phyloP scores from a whole-genome alignment of 2,329 filamentous ascomycete genomes.

The Drechslerella coelobrocha region DNA sequence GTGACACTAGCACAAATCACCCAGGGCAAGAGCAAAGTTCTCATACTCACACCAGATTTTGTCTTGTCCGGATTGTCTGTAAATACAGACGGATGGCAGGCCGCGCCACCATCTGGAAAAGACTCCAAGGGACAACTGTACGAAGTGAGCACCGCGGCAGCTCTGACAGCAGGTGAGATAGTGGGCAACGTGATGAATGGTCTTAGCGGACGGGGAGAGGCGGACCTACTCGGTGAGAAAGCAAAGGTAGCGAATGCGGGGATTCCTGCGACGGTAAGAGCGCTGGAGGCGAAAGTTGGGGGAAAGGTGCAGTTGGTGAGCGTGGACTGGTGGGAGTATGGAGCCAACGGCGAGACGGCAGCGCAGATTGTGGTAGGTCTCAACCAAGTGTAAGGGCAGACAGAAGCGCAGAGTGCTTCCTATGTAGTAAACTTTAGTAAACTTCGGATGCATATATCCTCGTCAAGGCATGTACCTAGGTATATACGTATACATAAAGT shows the following conservation, averaged over 20 bases:
- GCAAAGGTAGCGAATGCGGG: constrained; percentile 24
- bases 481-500: too few species aligned
- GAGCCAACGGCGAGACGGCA: constrained; percentile 6
- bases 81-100: constrained; percentile 30
- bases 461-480: too few species aligned
- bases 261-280: neutral
- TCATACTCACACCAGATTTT: constrained; percentile 37
- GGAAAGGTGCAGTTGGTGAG: constrained; percentile 38
- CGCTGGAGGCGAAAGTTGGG: constrained; percentile 2
- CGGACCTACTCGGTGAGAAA: constrained; percentile 25
- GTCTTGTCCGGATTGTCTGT: constrained; percentile 25
- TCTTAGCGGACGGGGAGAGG: constrained; percentile 19
- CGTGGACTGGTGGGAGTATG: constrained; percentile 43
- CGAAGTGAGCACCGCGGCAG: constrained; percentile 30
- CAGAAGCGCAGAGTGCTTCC: too few species aligned
- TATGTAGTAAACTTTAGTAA: too few species aligned
- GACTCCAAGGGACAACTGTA: constrained; percentile 7
- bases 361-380: constrained; percentile 31
- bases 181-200: constrained; percentile 32
- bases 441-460: too few species aligned
- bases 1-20: constrained; percentile 21
- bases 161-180: constrained; percentile 25
- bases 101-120: constrained; percentile 1
- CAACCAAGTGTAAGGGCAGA: too few species aligned
- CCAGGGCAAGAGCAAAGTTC: constrained; percentile 28